Conservation (phyloP, 2,329 filamentous ascomycete species). For the Aspergillus arachidicola region DNA sequence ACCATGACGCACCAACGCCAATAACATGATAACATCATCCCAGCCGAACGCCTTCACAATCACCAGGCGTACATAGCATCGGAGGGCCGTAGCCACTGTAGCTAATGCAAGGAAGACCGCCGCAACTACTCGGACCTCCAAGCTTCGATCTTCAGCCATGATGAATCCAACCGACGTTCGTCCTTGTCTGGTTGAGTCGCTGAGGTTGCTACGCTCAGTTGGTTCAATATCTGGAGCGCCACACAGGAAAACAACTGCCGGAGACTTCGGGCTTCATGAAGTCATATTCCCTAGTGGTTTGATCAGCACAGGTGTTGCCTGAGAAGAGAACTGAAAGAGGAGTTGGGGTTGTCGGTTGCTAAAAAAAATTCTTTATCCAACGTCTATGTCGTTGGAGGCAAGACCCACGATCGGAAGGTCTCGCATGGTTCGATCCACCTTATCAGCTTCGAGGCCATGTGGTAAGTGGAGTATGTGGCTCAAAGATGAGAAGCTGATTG, state of each 20-base stretch:
- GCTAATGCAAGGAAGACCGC: conserved; percentile 45
- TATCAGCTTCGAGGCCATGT: not conserved
- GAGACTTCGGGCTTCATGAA: not conserved
- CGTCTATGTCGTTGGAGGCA: not conserved
- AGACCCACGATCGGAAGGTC: not conserved
- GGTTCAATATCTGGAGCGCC: not conserved
- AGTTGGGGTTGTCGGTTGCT: not conserved
- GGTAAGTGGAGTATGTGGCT: not conserved
- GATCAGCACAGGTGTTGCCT: not conserved
- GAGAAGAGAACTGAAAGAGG: not conserved
- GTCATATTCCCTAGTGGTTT: not conserved
- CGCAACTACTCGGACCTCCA: conserved; percentile 25
- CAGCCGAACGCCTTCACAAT: conserved; percentile 43
- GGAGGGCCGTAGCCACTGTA: conserved; percentile 38
- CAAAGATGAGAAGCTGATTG: not conserved
- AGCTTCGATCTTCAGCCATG: conserved; percentile 16
- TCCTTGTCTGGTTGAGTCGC: no score
- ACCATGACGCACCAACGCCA: conserved; percentile 29
- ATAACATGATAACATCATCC: conserved; percentile 38
- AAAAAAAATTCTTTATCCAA: not conserved
- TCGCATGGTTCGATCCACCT: not conserved
- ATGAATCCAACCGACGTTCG: not conserved
- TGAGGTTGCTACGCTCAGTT: not conserved
- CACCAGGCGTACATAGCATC: conserved; percentile 44
- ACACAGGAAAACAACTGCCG: not conserved